Base-by-base conservation (phyloP, 805 yeast genomes). In the Maudiozyma saulgeensis region DNA sequence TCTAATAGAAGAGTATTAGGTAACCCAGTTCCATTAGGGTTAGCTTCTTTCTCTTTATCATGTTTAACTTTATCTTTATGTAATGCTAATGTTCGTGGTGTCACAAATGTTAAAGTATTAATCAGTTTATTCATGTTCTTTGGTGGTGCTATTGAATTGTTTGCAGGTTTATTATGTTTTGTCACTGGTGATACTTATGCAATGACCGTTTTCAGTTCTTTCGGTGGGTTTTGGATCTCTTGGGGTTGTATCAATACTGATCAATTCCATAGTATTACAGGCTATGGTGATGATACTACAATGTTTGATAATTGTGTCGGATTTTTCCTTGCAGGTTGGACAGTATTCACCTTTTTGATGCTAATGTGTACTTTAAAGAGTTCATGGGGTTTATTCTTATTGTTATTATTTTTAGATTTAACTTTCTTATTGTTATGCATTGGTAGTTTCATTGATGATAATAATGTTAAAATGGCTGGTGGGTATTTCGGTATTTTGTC, bases 161-260 rank as follows among this genome's bases (percentile, higher is more conserved):
- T 82, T 51, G 87, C 90, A 6, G 90, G 89, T 49, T 73, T 84
- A 73, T 79, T 85, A 77, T 87, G 85, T 66, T 74, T 83, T 67
- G 80, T 82, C n/a, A 72, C 79, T 40, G 89, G 84, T 57, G 83
- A 82, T 67, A 82, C 88, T 21, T 84, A 82, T 68, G 87, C 87
- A 67, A 86, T 82, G 56, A 75, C 84, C 28, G 68, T 69, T 21
- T 61, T 71, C 51, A 67, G 70, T 35, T 62, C 73, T 5, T 71
- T 68, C 56, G 91, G 87, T 51, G 90, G 87, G 3, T 84, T 84
- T 64, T 84, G 91, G 91, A 77, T 81, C 71, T 71, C 82, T 26
- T 84, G 79, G 72, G 89, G 82, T 51, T 84, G 84, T 32, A 76
- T 84, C 34, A 64, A 68, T 50, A 73, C 77, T 44, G 81, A 80